Evolutionary conservation across 2,329 filamentous ascomycete species (phyloP).

Genomic region (Botrytis galanthina): DNA sequence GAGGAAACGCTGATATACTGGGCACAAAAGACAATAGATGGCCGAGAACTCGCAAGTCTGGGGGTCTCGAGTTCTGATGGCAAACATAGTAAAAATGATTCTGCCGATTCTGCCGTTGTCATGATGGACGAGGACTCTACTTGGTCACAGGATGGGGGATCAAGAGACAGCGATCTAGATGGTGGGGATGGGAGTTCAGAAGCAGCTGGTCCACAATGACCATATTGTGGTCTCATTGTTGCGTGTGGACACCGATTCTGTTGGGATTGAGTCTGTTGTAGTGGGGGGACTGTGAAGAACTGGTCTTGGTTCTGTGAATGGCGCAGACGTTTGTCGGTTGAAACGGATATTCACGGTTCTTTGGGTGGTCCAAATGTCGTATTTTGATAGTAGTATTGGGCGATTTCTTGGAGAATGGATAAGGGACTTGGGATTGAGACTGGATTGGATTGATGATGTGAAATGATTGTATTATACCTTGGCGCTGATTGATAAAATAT

Average conservation of each 20-base stretch:
- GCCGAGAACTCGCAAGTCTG: not conserved
- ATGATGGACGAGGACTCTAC: not conserved
- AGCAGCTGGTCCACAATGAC: not conserved
- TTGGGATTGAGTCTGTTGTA: not conserved
- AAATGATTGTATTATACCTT: constrained; percentile 2
- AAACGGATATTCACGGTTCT: not conserved
- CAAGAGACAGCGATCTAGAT: not conserved
- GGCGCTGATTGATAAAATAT: not conserved
- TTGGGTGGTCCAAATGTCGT: not conserved
- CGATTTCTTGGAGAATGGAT: not conserved
- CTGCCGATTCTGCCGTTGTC: not conserved
- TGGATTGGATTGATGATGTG: not conserved
- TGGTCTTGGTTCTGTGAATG: not conserved
- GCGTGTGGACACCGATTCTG: not conserved
- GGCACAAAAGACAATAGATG: constrained; percentile 16
- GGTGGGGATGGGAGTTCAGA: not conserved
- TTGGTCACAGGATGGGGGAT: not conserved
- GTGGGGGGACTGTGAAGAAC: not conserved
- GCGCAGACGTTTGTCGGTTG: not conserved
- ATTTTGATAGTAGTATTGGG: not conserved
- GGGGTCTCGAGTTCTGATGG: not conserved
- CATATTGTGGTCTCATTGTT: not conserved
- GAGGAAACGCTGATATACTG: constrained; percentile 33
- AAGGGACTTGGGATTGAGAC: not conserved
- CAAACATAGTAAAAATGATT: not conserved